Evolutionary conservation across 768 basidiomycete genomes (phyloP).

Genomic region (Clathrus columnatus): DNA sequence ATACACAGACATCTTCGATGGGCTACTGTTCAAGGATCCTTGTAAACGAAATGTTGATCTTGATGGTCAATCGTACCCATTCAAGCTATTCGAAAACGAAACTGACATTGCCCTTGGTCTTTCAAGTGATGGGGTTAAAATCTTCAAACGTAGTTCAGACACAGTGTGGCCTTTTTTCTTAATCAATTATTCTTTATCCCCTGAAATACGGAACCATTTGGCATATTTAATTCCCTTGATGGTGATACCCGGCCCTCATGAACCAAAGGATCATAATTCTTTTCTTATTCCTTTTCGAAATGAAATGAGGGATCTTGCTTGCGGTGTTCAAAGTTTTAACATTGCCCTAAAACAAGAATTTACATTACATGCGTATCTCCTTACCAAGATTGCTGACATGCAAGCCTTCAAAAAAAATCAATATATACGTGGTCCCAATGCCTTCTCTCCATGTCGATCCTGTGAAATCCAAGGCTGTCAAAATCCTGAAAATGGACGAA

Average conservation of each 20-base stretch:
- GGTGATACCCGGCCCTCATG: conserved; percentile 16
- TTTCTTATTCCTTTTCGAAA: conserved; percentile 14
- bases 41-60: conserved; percentile 19
- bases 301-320: conserved; percentile 22
- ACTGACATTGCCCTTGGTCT: conserved; percentile 36
- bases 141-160: conserved; percentile 15
- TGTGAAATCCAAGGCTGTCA: background rate
- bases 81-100: conserved; percentile 28
- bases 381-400: conserved; percentile 2
- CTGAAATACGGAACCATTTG: conserved; percentile 15
- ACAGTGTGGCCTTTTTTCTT: conserved; percentile 16
- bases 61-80: conserved; percentile 16
- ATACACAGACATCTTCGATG: conserved; percentile 31
- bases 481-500: background rate
- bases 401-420: background rate
- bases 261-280: conserved; percentile 16
- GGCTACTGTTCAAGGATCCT: conserved; percentile 22
- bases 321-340: conserved; percentile 22
- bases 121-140: conserved; percentile 33
- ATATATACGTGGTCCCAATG: conserved; percentile 1
- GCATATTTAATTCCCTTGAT: conserved; percentile 15
- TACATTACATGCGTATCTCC: background rate
- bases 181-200: conserved; percentile 16
- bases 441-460: background rate
- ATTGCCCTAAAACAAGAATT: background rate